Conservation (phyloP, 345 rosid species). For the Isatis tinctoria region DNA sequence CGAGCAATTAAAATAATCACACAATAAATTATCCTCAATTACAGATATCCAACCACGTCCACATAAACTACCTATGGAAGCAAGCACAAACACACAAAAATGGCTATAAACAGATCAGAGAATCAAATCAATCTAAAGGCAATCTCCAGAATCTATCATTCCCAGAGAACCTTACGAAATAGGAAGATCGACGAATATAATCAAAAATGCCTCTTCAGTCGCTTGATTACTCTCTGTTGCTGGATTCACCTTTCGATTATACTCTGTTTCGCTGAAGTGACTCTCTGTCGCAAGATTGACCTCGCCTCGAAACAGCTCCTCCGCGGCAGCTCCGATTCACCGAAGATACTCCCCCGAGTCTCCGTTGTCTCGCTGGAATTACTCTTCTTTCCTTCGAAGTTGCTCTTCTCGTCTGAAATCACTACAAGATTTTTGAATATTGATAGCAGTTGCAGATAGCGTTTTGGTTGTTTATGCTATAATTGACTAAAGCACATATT, state of each 20-base stretch:
- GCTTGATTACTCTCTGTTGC: not conserved
- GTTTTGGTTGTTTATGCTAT: no score
- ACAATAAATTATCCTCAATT: not conserved
- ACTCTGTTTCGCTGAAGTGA: slow-evolving; percentile 40
- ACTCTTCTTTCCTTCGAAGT: no score
- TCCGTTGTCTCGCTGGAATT: no score
- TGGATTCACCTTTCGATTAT: slow-evolving; percentile 41
- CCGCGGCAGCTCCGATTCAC: no score
- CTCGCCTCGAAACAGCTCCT: no score
- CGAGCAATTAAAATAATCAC: no score
- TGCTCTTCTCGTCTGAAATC: no score
- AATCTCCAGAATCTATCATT: slow-evolving; percentile 1
- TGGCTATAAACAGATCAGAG: slow-evolving; percentile 14
- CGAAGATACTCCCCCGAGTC: no score
- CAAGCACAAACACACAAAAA: not conserved
- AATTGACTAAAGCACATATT: no score
- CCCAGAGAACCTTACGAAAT: slow-evolving; percentile 22
- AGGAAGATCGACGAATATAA: slow-evolving; percentile 20
- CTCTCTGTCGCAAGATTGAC: not conserved
- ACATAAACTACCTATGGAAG: not conserved
- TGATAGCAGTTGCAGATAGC: no score
- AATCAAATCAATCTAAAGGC: not conserved
- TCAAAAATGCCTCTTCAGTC: not conserved
- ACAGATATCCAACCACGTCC: not conserved
- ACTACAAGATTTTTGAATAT: no score